Percentiles rank a stretch among this genome's conserved stretches.
phyloP scores from a whole-genome alignment of 1,284 basidiomycete genomes.

The Anthracocystis panici-leucophaei region DNA sequence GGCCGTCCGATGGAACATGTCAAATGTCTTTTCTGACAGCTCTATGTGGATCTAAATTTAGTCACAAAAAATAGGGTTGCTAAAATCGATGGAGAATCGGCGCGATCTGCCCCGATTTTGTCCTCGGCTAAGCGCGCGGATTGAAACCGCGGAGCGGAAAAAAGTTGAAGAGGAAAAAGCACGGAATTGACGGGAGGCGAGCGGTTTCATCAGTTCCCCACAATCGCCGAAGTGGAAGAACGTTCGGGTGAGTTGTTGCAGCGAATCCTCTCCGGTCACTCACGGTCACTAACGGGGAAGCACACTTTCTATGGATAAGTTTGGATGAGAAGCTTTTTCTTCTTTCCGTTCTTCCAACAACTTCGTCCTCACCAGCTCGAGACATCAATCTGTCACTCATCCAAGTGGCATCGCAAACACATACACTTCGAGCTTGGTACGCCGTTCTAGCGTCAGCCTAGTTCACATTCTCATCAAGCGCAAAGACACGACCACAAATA shows the following conservation, averaged over 20 bases:
- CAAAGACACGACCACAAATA: not conserved
- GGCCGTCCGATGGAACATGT: constrained; percentile 19
- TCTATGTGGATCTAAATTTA: not conserved
- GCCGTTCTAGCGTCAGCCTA: not conserved
- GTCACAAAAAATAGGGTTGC: not conserved
- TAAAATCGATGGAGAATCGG: not conserved
- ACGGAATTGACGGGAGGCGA: constrained; percentile 38
- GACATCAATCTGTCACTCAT: not conserved
- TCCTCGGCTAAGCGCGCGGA: constrained; percentile 25
- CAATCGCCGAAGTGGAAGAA: constrained; percentile 32
- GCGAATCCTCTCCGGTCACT: constrained; percentile 20
- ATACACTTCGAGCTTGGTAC: not conserved
- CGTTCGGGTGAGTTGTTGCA: not conserved
- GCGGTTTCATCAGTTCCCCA: constrained; percentile 7
- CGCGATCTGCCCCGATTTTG: constrained; percentile 6
- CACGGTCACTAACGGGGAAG: constrained; percentile 8
- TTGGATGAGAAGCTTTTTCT: constrained; percentile 4
- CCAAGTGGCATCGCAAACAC: not conserved
- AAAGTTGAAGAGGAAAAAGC: constrained; percentile 25
- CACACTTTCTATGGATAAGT: constrained; percentile 2
- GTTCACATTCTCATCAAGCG: not conserved
- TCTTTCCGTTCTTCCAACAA: not conserved
- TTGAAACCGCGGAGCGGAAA: constrained; percentile 38
- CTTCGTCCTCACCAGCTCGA: not conserved
- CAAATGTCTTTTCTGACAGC: constrained; percentile 12